Conservation (phyloP, 257 asterid genomes). For the Penstemon eatonii region DNA sequence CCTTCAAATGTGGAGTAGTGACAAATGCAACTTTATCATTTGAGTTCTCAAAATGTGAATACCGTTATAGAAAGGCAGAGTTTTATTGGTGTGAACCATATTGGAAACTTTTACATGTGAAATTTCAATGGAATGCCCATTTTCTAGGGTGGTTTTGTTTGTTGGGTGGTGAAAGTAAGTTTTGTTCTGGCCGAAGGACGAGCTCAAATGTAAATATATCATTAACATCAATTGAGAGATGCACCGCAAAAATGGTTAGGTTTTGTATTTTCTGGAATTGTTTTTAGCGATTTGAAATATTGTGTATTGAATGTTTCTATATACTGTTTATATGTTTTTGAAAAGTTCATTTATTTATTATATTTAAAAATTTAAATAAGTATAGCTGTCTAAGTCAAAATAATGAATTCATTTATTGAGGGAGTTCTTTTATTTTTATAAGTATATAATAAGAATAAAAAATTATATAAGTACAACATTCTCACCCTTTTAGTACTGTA, state of each 20-base stretch:
- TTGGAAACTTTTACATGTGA: not conserved
- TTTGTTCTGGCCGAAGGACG: not conserved
- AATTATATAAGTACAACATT: no score
- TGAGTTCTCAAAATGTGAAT: conserved; percentile 41
- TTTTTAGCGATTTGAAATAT: no score
- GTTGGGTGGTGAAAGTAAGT: not conserved
- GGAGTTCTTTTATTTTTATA: not conserved
- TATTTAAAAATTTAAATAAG: not conserved
- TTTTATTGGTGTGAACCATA: not conserved
- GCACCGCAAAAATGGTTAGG: no score
- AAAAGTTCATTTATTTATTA: not conserved
- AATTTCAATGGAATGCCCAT: not conserved
- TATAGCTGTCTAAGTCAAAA: no score
- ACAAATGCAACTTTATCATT: conserved; percentile 47
- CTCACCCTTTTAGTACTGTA: no score
- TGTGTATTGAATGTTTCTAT: not conserved
- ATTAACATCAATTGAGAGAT: no score
- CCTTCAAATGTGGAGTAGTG: conserved; percentile 62
- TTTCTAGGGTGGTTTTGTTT: not conserved
- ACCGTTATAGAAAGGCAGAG: not conserved
- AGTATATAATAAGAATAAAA: not conserved
- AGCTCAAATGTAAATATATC: not conserved
- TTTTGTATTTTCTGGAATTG: no score
- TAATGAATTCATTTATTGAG: no score
- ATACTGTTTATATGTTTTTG: not conserved